Base-by-base conservation (phyloP, 306 rosid genomes). In the Quercus rubra region DNA sequence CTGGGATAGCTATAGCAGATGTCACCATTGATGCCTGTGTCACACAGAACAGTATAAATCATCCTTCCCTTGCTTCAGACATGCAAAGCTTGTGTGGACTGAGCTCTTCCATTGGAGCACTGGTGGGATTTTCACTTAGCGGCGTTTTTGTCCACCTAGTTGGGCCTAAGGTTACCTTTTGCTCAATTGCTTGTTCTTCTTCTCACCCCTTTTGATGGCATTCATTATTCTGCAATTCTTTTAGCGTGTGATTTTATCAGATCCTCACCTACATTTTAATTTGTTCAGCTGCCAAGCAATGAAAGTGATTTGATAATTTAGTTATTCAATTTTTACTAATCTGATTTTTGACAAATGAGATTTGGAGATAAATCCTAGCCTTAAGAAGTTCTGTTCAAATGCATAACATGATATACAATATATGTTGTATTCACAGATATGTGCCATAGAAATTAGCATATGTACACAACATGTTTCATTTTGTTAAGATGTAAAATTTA, bases 21-120 rank as follows among this genome's bases (percentile, higher is more conserved):
- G 70, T 64, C 6, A 64, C 70, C 70, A 64, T 64, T 64, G 70
- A 64, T 64, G 70, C 70, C n/a, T 64, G 70, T 64, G 70, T 64
- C 43, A 64, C 70, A 30, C 70, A 64, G 5, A 64, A 64, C 41
- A 64, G 70, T 17, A 64, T 28, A 64, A 64, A 9, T 64, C 43
- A 64, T 64, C 70, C 70, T 15, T 64, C 46, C 70, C 70, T 64
- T 30, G 70, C 70, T 30, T 5, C 43, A 15, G 70, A 64, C 19
- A 64, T 64, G 70, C 70, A 64, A 64, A 64, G 70, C 46, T 30
- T 64, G 70, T 64, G 70, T 30, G 70, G 70, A 64, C 41, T 64
- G 21, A 30, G 70, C 70, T 64, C 70, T 28, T 64, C 70, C 11
- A 17, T 64, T 64, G 70, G 70, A 64, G 21, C 70, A 28, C 43